A percentile compares a stretch with the other conserved stretches of the same genome.
phyloP scores from a whole-genome alignment of 257 asterid species.

The Echites panduratus region DNA sequence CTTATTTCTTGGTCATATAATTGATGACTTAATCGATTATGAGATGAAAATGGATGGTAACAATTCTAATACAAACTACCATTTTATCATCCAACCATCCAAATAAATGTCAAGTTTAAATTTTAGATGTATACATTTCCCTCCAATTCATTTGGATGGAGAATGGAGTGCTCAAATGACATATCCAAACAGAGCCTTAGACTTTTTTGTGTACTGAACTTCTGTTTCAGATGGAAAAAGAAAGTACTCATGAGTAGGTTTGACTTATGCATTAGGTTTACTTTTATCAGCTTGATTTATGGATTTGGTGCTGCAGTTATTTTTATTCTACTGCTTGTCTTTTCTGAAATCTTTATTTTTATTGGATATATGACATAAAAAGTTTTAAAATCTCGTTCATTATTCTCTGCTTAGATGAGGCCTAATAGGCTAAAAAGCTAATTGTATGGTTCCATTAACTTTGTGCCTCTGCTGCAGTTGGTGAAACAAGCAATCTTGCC shows the following conservation, averaged over 20 bases:
- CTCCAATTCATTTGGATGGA: too few relatives aligned
- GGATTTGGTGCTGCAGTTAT: too few relatives aligned
- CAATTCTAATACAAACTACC: too few relatives aligned
- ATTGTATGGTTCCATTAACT: background rate
- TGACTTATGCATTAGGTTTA: background rate
- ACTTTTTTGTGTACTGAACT: background rate
- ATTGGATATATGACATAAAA: background rate
- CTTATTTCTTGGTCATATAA: too few relatives aligned
- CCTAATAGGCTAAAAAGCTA: background rate
- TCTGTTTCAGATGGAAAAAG: background rate
- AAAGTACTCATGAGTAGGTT: background rate
- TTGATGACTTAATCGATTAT: too few relatives aligned
- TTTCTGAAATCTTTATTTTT: background rate
- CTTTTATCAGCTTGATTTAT: background rate
- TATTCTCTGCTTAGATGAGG: background rate
- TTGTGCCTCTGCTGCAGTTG: conserved; percentile 43
- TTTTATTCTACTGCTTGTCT: background rate
- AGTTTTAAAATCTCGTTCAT: background rate
- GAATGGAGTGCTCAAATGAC: too few relatives aligned
- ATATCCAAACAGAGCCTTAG: too few relatives aligned
- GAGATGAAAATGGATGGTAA: too few relatives aligned
- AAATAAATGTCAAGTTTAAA: too few relatives aligned
- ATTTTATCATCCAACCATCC: too few relatives aligned
- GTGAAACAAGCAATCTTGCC: conserved; percentile 84
- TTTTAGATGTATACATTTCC: too few relatives aligned